Base-by-base conservation (phyloP, 768 basidiomycete genomes). In the Rhodocollybia butyracea region DNA sequence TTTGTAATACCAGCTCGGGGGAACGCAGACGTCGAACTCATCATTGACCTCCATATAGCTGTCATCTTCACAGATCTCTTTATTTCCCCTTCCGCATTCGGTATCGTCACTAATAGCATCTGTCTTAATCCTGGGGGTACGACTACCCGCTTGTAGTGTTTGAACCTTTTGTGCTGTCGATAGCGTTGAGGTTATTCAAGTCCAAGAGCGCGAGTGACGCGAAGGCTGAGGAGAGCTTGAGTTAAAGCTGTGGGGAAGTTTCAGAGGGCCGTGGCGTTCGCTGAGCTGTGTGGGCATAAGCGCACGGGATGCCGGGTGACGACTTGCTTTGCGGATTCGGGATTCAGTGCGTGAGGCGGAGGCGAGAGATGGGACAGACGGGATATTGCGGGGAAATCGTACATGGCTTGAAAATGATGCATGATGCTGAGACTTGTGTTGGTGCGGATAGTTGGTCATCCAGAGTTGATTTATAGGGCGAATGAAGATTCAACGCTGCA, bases 1-100 rank as follows among this genome's bases (percentile, higher is more conserved):
- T 70, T 12, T 82, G 77, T 58, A 68, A 68, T 11, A 70, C 89
- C 22, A 75, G 80, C 27, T 76, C 91, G 12, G 75, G 85, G 3
- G 91, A 92, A 64, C 81, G 90, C 31, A 50, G 85, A 81, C 27
- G 78, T 75, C 10, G 86, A 92, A 63, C 70, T 93, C 29, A 80
- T 91, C 56, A 60, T 90, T 19, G 88, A 90, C 65, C 77, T 80
- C 2, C 76, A 83, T 56, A 76, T 79, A 54, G 57, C 57, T 21
- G 46, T 43, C n/a, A 58, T 58, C 11, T 54, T 46, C 52, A 32
- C 34, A 4, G 59, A 73, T 22, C 62, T 83, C 15, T 65, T 76
- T 13, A 62, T 70, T 12, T 72, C 89, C 5, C 80, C 86, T 1
- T 72, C 80, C 2, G 68, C 76, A 31, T 71, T 79, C 41, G 76